Evolutionary conservation across 2,329 filamentous ascomycete genomes (phyloP).

Genomic region (Grosmannia penicillata): DNA sequence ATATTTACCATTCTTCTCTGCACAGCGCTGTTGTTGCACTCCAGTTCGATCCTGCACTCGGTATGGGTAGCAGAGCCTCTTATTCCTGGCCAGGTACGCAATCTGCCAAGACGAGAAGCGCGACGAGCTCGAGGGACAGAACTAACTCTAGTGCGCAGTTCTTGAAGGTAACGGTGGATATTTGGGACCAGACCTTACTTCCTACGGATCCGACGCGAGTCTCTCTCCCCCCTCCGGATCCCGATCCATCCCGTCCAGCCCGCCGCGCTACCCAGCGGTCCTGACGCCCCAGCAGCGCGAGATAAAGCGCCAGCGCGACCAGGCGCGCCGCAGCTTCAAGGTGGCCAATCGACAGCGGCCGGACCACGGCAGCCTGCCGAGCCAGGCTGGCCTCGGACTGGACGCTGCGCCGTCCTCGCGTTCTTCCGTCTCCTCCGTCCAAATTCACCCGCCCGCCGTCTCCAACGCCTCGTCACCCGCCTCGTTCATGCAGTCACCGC

Average conservation of each 20-base stretch:
- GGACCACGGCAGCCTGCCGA: constrained; percentile 20
- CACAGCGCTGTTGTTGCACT: constrained; percentile 10
- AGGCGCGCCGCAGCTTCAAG: constrained; percentile 43
- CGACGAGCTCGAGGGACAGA: background rate
- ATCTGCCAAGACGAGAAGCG: background rate
- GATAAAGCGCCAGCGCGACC: constrained; percentile 45
- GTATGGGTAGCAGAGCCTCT: constrained; percentile 10
- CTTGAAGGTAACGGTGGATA: constrained; percentile 21
- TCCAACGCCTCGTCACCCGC: constrained; percentile 1
- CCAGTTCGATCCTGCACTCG: constrained; percentile 11
- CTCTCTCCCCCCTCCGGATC: constrained; percentile 33
- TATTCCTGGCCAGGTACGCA: constrained; percentile 10
- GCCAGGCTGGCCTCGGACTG: background rate
- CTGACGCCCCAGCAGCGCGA: constrained; percentile 47
- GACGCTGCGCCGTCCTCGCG: background rate
- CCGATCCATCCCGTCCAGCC: constrained; percentile 42
- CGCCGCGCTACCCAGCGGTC: constrained; percentile 27
- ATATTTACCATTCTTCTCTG: background rate
- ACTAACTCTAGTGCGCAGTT: constrained; percentile 8
- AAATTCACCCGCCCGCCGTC: background rate
- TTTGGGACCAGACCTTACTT: constrained; percentile 28
- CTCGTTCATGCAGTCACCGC: constrained; percentile 5
- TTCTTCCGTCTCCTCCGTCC: background rate
- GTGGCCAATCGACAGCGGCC: constrained; percentile 33
- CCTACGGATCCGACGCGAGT: constrained; percentile 36